Base-by-base conservation (phyloP, 2,329 filamentous ascomycete species). In the Colletotrichum lini region DNA sequence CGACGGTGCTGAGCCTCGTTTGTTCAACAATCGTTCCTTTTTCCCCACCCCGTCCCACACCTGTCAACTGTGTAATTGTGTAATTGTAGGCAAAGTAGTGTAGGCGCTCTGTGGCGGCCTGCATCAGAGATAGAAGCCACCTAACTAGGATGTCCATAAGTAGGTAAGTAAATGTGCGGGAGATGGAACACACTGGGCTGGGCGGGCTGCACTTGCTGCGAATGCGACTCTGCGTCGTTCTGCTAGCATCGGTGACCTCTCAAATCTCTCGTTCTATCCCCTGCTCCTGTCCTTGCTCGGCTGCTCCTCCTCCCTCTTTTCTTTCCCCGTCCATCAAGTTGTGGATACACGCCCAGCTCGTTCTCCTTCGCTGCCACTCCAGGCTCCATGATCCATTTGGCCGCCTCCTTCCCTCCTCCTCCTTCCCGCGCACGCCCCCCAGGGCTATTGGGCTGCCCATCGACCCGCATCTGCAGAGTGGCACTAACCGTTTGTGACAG, bases 401-500 rank as follows among this genome's bases (percentile, higher is more conserved):
- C 35, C n/a, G 38, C 45, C 23, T 38, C n/a, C 12, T n/a, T 18
- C 44, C 38, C 12, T 30, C 44, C 23, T 40, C 30, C 59, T 63
- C 52, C 49, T 42, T 50, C 64, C 56, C 68, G n/a, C 68, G 13
- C 40, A 44, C 68, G 30, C 53, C 50, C 63, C 30, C 57, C 68
- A 42, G 40, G 57, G 64, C 64, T 42, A 58, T 53, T 52, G 59
- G 56, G 69, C 52, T 30, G 59, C 42, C 16, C 54, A 73, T 64
- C 58, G 68, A 60, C 63, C 68, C 49, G 49, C 68, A 61, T 45
- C 69, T 73, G 65, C 62, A 54, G 35, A 53, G 38, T 54, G 42
- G 49, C 62, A 58, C 63, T 69, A 69, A 49, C 72, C 65, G 68
- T 72, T 56, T 49, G 45, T 53, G 63, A 58, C 57, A 69, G 69